These are phyloP conservation scores for Craspedostauros australis DNA, from an alignment of 108 stramenopile species.

Conservation along the genomic window DNA sequence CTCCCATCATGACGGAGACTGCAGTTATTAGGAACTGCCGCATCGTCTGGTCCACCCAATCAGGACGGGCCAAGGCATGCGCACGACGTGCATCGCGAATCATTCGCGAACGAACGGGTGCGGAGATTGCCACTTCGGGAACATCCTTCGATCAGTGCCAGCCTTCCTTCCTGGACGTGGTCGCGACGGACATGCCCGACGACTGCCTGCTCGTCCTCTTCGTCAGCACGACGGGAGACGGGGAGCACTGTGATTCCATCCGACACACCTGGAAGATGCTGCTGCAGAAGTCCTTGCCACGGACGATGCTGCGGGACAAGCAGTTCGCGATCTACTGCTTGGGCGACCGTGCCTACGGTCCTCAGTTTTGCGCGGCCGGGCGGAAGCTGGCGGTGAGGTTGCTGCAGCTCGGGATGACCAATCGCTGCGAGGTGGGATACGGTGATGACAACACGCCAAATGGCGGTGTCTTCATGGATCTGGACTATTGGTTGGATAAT, in stretches of 20 bases:
- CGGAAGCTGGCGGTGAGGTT: conserved; percentile 74
- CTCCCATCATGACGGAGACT: too few species aligned
- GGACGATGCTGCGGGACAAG: conserved; percentile 23
- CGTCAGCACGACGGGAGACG: conserved; percentile 83
- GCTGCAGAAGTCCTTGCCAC: conserved; percentile 53
- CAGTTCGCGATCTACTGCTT: conserved; percentile 69
- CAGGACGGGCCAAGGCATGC: conserved; percentile 78
- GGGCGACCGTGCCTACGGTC: conserved; percentile 84
- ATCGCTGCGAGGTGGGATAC: conserved; percentile 65
- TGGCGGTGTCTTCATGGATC: conserved; percentile 78
- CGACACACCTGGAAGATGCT: conserved; percentile 54
- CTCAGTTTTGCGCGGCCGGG: conserved; percentile 78
- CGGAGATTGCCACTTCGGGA: conserved; percentile 24
- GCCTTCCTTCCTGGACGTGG: conserved; percentile 19
- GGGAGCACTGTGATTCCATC: conserved; percentile 71
- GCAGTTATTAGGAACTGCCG: conserved; percentile 39
- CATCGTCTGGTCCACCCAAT: conserved; percentile 73
- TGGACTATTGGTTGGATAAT: conserved; percentile 68
- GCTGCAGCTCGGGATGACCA: conserved; percentile 58
- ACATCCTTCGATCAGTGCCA: conserved; percentile 54
- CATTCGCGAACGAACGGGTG: conserved; percentile 21
- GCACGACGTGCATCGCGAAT: conserved; percentile 68
- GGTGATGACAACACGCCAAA: conserved; percentile 77
- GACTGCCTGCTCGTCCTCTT: conserved; percentile 43
- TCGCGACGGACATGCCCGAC: conserved; percentile 1